phyloP scores from a whole-genome alignment of 306 rosid genomes.

The Abrus precatorius region DNA sequence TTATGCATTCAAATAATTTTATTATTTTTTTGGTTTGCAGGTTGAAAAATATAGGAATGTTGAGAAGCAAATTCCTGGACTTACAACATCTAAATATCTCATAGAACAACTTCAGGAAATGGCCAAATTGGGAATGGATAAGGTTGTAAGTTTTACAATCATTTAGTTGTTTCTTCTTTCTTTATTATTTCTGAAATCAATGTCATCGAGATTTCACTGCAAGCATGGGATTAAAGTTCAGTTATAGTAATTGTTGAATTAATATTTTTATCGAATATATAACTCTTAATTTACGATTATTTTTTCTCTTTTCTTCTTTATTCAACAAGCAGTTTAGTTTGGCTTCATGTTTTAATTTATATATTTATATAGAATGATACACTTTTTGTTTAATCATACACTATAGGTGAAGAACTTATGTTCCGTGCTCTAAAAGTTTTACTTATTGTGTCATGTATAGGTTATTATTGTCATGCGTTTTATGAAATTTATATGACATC shows the following conservation, averaged over 20 bases:
- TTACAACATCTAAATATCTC: no score
- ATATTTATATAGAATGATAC: background rate
- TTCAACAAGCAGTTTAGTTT: background rate
- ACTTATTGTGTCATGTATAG: background rate
- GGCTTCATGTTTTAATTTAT: background rate
- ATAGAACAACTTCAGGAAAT: no score
- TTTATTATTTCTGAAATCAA: background rate
- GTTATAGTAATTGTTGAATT: no score
- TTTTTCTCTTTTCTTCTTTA: no score
- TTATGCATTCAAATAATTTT: background rate
- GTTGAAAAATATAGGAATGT: background rate
- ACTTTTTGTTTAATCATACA: background rate
- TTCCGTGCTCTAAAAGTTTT: background rate
- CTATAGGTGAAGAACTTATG: background rate
- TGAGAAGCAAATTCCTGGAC: background rate
- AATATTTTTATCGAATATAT: no score
- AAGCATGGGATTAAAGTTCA: no score
- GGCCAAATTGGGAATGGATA: background rate
- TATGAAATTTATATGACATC: background rate
- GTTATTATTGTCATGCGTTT: background rate
- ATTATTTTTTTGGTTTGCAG: background rate
- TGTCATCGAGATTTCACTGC: background rate
- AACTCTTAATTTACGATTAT: no score
- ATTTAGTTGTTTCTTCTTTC: background rate
- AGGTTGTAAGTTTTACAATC: background rate